phyloP scores from a whole-genome alignment of 2,329 filamentous ascomycete genomes.

The Aspergillus viridinutans region DNA sequence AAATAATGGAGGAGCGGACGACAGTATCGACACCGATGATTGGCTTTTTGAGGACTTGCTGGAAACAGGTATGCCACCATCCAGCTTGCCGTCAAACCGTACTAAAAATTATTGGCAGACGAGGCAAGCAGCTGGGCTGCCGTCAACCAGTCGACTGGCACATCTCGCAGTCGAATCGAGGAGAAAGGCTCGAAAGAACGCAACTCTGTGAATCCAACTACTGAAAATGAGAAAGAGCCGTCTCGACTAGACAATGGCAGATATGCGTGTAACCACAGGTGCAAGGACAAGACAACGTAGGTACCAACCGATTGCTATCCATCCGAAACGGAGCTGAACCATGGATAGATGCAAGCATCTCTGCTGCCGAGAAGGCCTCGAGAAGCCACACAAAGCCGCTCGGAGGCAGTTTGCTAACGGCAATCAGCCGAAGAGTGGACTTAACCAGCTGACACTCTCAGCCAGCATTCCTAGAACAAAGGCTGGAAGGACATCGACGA shows the following conservation, averaged over 20 bases:
- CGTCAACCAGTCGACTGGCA: conserved; percentile 6
- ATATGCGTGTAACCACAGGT: conserved; percentile 70
- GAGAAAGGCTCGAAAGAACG: background rate
- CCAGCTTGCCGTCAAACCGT: background rate
- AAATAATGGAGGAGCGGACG: conserved; percentile 22
- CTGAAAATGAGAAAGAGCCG: conserved; percentile 33
- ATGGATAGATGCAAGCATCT: conserved; percentile 60
- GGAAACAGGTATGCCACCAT: conserved; percentile 29
- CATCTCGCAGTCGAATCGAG: background rate
- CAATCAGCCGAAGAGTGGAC: conserved; percentile 20
- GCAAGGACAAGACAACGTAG: conserved; percentile 54
- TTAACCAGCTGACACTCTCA: conserved; percentile 26
- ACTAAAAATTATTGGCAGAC: conserved; percentile 1
- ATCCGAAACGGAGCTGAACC: conserved; percentile 4
- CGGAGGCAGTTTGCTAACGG: conserved; percentile 18
- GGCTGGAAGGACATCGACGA: conserved; percentile 10
- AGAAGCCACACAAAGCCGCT: conserved; percentile 54
- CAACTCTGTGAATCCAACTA: conserved; percentile 6
- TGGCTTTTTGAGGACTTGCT: conserved; percentile 53
- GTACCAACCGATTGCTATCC: conserved; percentile 14
- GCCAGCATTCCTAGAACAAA: conserved; percentile 24
- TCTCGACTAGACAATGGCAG: conserved; percentile 62
- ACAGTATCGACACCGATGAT: conserved; percentile 52
- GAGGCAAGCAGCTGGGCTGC: conserved; percentile 21
- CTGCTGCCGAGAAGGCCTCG: conserved; percentile 68